Conservation (phyloP, 2,329 filamentous ascomycete genomes). For the Xenoacremonium recifei region DNA sequence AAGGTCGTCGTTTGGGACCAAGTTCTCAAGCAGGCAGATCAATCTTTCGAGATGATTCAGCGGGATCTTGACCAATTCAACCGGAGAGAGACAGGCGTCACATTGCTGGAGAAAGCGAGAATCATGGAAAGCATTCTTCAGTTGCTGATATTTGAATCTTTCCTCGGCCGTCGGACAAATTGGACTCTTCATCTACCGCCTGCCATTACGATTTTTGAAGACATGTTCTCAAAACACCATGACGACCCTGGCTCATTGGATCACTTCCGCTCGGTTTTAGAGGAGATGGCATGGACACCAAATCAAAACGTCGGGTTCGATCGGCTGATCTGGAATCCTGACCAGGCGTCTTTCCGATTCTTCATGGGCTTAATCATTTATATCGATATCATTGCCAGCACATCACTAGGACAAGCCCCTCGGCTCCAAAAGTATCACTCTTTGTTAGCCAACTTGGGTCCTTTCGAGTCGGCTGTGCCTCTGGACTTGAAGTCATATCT, state of each 20-base stretch:
- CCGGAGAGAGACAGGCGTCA: neutral
- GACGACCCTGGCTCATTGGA: too few relatives aligned
- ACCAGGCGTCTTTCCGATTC: constrained; percentile 36
- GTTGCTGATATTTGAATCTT: neutral
- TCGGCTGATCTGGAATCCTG: constrained; percentile 28
- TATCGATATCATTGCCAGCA: constrained; percentile 12
- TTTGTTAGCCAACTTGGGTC: neutral
- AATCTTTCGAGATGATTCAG: neutral
- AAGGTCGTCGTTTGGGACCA: neutral
- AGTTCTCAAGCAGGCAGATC: neutral
- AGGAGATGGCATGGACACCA: constrained; percentile 1
- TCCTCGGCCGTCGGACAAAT: neutral
- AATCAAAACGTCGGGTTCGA: neutral
- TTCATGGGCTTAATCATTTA: constrained; percentile 33
- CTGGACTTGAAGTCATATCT: neutral
- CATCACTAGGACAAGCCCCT: constrained; percentile 1
- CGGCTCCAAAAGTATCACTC: neutral
- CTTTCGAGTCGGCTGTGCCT: neutral
- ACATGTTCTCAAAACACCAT: neutral
- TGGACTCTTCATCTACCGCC: neutral
- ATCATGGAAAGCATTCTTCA: neutral
- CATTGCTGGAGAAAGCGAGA: neutral
- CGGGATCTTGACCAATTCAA: neutral
- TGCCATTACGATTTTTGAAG: neutral
- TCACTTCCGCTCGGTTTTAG: neutral